Evolutionary conservation across 2,329 filamentous ascomycete genomes (phyloP).

Genomic region (Mycosphaerelloides madeirae): DNA sequence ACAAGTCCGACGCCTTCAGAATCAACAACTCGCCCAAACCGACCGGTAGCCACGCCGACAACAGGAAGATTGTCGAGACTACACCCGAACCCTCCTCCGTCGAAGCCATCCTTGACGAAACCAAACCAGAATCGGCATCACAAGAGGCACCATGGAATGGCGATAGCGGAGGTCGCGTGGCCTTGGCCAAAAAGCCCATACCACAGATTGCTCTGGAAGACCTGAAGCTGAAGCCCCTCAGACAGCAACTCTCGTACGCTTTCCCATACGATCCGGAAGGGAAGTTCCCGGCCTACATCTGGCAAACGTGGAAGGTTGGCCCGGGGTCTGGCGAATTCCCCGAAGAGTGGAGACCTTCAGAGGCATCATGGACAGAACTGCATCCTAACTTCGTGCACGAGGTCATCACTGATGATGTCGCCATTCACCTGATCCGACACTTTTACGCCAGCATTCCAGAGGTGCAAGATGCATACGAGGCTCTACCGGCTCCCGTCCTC

Average conservation of each 20-base stretch:
- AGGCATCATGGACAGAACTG: conserved; percentile 81
- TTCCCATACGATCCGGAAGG: conserved; percentile 85
- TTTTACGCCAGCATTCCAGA: conserved; percentile 68
- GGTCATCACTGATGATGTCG: conserved; percentile 88
- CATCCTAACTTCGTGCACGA: conserved; percentile 94
- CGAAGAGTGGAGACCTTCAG: conserved; percentile 70
- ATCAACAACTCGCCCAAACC: conserved; percentile 34
- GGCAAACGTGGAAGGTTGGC: conserved; percentile 96
- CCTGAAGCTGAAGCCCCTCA: conserved; percentile 65
- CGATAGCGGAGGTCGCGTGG: conserved; percentile 25
- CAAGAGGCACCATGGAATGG: conserved; percentile 23
- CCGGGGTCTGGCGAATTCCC: conserved; percentile 72
- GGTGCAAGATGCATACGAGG: conserved; percentile 46
- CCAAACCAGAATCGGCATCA: conserved; percentile 23
- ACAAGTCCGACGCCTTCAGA: conserved; percentile 12
- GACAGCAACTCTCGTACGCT: conserved; percentile 81
- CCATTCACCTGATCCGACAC: conserved; percentile 73
- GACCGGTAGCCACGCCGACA: conserved; percentile 33
- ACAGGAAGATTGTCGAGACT: conserved; percentile 30
- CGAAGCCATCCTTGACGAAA: conserved; percentile 8
- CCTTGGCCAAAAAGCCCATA: conserved; percentile 39
- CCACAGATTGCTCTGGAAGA: conserved; percentile 63
- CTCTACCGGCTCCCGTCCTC: conserved; percentile 48
- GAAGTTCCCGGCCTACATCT: conserved; percentile 96
- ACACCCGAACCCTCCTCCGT: conserved; percentile 17